These are phyloP conservation scores for Suillus sp. DNA, from an alignment of 768 basidiomycete genomes.

Conservation along the genomic window DNA sequence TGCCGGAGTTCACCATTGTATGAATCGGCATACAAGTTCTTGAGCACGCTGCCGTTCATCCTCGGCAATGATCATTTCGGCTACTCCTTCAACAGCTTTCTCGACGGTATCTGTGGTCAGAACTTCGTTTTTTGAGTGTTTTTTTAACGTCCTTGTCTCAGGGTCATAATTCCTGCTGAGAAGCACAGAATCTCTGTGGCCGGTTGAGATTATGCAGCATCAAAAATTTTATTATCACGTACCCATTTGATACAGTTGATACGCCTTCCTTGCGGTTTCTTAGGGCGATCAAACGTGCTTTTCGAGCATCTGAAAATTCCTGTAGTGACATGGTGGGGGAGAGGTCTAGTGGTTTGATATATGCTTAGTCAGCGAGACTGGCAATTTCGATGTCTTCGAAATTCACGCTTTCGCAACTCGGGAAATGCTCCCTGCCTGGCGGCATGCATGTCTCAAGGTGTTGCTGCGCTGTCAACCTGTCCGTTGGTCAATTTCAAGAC, in stretches of 20 bases:
- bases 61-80: constrained; percentile 81
- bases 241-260: constrained; percentile 43
- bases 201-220: constrained; percentile 18
- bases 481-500: constrained; percentile 15
- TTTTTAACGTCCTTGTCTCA: constrained; percentile 75
- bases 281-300: constrained; percentile 77
- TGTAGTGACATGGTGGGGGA: constrained; percentile 58
- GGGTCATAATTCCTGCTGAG: constrained; percentile 90
- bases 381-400: neutral
- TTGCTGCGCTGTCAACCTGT: constrained; percentile 19
- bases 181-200: constrained; percentile 49
- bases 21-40: constrained; percentile 68
- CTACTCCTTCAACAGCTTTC: constrained; percentile 78
- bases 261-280: constrained; percentile 71
- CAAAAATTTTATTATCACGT: constrained; percentile 24
- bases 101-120: constrained; percentile 85
- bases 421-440: constrained; percentile 37
- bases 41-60: constrained; percentile 84
- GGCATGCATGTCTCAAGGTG: constrained; percentile 30
- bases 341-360: neutral
- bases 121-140: constrained; percentile 57
- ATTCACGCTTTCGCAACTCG: constrained; percentile 3
- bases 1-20: constrained; percentile 7
- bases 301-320: constrained; percentile 78
- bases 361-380: constrained; percentile 5